Percentiles rank a stretch among this genome's conserved stretches.
Conservation (phyloP, 2,329 filamentous ascomycete species). For the Pestalotiopsis sp. region DNA sequence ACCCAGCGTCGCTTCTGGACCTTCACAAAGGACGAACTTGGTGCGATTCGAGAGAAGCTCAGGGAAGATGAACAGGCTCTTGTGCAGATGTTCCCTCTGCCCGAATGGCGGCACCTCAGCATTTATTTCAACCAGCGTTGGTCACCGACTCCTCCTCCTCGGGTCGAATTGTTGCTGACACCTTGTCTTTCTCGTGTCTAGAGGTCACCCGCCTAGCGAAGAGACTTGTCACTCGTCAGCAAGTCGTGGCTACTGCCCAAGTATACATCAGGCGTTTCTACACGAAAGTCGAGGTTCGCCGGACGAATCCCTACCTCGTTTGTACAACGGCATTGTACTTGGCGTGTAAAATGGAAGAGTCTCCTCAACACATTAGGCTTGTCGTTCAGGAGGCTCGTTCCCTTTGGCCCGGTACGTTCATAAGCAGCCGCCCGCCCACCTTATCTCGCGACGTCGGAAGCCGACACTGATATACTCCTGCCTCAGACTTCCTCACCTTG, state of each 20-base stretch:
- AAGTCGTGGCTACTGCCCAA: constrained; percentile 91
- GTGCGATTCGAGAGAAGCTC: constrained; percentile 73
- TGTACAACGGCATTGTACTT: constrained; percentile 93
- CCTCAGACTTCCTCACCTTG: constrained; percentile 66
- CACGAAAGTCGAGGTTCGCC: constrained; percentile 84
- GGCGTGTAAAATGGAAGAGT: constrained; percentile 98
- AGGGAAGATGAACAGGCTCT: constrained; percentile 76
- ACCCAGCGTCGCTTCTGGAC: constrained; percentile 90
- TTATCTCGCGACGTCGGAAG: neutral
- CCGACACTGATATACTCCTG: neutral
- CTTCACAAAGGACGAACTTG: constrained; percentile 81
- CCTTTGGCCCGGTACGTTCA: constrained; percentile 70
- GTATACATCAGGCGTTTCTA: constrained; percentile 96
- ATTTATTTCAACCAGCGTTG: constrained; percentile 92
- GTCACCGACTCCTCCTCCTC: constrained; percentile 29
- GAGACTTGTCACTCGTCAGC: constrained; percentile 82
- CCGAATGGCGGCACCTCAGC: constrained; percentile 78
- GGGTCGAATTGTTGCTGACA: neutral
- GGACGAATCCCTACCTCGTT: constrained; percentile 91
- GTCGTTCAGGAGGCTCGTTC: constrained; percentile 85
- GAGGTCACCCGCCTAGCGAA: constrained; percentile 84
- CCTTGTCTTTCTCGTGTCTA: constrained; percentile 32
- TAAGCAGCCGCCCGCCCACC: neutral
- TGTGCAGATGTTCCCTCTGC: constrained; percentile 79
- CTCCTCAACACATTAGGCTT: constrained; percentile 91